Evolutionary conservation across 2,329 filamentous ascomycete genomes (phyloP).

Genomic region (Penicillium sp.): DNA sequence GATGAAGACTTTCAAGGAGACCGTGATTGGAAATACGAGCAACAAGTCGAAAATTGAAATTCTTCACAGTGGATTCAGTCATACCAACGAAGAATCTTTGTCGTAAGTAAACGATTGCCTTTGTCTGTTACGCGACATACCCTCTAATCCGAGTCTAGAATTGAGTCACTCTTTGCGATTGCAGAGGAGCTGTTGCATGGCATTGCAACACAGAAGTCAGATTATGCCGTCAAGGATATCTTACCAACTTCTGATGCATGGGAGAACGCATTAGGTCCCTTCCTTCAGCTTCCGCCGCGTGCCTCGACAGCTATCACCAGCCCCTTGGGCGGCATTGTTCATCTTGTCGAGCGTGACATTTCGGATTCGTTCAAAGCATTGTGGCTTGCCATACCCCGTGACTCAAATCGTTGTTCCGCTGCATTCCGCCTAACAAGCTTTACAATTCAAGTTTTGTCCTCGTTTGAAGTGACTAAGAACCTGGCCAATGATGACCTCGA

Average conservation of each 20-base stretch:
- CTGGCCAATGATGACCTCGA: conserved; percentile 40
- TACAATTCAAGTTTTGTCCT: conserved; percentile 61
- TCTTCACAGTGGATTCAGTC: conserved; percentile 55
- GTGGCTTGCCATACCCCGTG: conserved; percentile 54
- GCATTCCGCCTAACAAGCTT: conserved; percentile 78
- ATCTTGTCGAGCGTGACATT: conserved; percentile 57
- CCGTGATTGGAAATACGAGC: conserved; percentile 44
- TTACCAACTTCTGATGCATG: conserved; percentile 69
- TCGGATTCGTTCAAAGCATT: conserved; percentile 30
- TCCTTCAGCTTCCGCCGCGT: conserved; percentile 49
- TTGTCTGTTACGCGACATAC: not conserved
- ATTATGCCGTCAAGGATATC: conserved; percentile 49
- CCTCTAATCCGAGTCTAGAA: conserved; percentile 47
- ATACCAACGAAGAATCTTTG: conserved; percentile 49
- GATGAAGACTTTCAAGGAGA: conserved; percentile 38
- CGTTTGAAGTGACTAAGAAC: conserved; percentile 39
- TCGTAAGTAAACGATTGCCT: conserved; percentile 45
- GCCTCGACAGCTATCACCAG: conserved; percentile 74
- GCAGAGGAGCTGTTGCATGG: conserved; percentile 53
- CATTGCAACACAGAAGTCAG: conserved; percentile 31
- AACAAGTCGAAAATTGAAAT: conserved; percentile 56
- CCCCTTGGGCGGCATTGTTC: conserved; percentile 69
- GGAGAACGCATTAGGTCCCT: conserved; percentile 62
- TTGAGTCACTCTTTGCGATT: conserved; percentile 61
- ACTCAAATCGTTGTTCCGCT: conserved; percentile 70